phyloP scores from a whole-genome alignment of 805 yeast species.

The Candida qinlingensis region DNA sequence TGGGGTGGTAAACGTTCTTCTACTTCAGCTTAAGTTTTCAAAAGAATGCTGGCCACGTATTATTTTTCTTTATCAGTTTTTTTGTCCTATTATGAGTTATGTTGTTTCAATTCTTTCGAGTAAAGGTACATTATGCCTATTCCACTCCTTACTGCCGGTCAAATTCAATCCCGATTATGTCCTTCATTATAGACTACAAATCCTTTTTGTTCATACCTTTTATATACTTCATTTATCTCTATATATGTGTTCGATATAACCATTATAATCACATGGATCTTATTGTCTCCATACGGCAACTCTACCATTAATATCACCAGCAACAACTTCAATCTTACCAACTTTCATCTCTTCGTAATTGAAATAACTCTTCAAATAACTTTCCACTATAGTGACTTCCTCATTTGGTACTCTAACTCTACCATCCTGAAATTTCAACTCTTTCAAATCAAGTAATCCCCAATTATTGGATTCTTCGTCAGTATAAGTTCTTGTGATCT shows the following conservation, averaged over 20 bases:
- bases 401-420: constrained; percentile 11
- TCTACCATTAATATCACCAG: constrained; percentile 51
- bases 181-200: too few relatives aligned
- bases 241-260: background rate
- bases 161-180: too few relatives aligned
- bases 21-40: background rate
- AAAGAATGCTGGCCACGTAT: too few relatives aligned
- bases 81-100: background rate
- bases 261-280: background rate
- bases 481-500: constrained; percentile 9
- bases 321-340: constrained; percentile 39
- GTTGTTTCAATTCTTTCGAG: background rate
- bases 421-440: constrained; percentile 21
- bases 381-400: constrained; percentile 28
- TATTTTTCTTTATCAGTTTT: background rate
- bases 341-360: constrained; percentile 31
- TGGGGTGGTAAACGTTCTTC: constrained; percentile 35
- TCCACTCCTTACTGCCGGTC: too few relatives aligned
- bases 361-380: constrained; percentile 27
- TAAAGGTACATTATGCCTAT: too few relatives aligned
- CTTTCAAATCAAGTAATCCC: constrained; percentile 20
- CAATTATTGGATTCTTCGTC: constrained; percentile 15
- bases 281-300: constrained; percentile 42
- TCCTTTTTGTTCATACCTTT: background rate
- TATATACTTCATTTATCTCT: background rate